These are phyloP conservation scores for Tephrocybe sp. DNA, from an alignment of 768 basidiomycete species.

Conservation along the genomic window DNA sequence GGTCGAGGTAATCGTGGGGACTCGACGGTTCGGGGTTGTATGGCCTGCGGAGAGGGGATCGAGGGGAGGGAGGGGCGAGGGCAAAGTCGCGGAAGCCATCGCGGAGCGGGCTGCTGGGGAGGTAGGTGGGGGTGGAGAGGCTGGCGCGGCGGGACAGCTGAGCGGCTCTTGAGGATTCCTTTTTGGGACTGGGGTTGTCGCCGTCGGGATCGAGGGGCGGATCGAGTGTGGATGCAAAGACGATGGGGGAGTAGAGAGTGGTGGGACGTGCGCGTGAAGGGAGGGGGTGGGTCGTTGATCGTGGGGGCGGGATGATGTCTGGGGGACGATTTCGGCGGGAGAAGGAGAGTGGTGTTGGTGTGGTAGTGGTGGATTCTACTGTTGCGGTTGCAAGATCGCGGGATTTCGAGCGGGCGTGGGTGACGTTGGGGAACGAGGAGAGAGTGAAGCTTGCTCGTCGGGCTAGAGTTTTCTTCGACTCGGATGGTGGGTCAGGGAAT, in stretches of 20 bases:
- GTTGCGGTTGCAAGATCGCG: not conserved
- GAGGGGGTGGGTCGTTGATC: not conserved
- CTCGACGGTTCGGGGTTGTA: not conserved
- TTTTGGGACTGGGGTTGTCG: not conserved
- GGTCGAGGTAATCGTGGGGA: not conserved
- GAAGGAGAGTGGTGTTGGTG: not conserved
- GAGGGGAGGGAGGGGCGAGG: not conserved
- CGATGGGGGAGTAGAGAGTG: conserved; percentile 2
- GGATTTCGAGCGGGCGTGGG: conserved; percentile 15
- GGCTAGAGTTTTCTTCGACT: not conserved
- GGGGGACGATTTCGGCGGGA: not conserved
- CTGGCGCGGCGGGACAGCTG: conserved; percentile 11
- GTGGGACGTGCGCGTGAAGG: not conserved
- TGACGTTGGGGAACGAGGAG: conserved; percentile 12
- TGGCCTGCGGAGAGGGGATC: not conserved
- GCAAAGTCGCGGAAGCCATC: conserved; percentile 2
- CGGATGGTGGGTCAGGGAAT: conserved; percentile 14
- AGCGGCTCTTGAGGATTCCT: conserved; percentile 1
- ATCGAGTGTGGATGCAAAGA: not conserved
- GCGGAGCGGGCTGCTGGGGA: not conserved
- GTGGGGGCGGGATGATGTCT: not conserved
- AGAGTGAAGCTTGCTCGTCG: conserved; percentile 14
- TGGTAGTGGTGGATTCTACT: not conserved
- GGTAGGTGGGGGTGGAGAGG: conserved; percentile 9
- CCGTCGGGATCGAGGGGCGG: not conserved